Percentiles rank a stretch among this genome's conserved stretches.
phyloP scores from a whole-genome alignment of 2,329 filamentous ascomycete genomes.

The Coniella vitis region DNA sequence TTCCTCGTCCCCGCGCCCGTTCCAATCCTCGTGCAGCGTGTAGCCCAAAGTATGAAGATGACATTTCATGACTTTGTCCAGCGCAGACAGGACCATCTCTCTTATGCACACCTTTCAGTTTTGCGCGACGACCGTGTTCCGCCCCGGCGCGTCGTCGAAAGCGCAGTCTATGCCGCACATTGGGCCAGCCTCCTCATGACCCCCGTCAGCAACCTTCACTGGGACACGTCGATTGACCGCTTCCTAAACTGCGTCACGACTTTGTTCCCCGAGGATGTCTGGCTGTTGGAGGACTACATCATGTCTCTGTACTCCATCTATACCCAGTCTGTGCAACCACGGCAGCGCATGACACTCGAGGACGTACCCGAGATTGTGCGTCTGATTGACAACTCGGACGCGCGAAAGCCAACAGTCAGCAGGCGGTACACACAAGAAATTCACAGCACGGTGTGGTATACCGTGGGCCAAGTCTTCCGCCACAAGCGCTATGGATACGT shows the following conservation, averaged over 20 bases:
- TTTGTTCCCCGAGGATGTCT: constrained; percentile 64
- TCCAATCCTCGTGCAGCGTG: constrained; percentile 64
- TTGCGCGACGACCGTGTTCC: constrained; percentile 45
- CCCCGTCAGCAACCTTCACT: constrained; percentile 39
- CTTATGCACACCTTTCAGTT: constrained; percentile 30
- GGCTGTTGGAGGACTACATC: constrained; percentile 62
- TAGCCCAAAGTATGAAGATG: constrained; percentile 73
- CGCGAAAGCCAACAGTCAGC: constrained; percentile 28
- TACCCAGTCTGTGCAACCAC: constrained; percentile 23
- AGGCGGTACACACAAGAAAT: constrained; percentile 29
- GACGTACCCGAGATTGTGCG: constrained; percentile 30
- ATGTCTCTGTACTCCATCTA: constrained; percentile 52
- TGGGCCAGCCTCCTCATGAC: constrained; percentile 62
- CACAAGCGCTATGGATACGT: constrained; percentile 76
- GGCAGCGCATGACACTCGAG: constrained; percentile 26
- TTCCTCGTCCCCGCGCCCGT: constrained; percentile 60
- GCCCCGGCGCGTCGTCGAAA: constrained; percentile 38
- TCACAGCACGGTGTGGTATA: constrained; percentile 47
- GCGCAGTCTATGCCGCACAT: constrained; percentile 63
- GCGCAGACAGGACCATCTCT: constrained; percentile 14
- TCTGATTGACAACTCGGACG: constrained; percentile 39
- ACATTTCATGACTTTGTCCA: constrained; percentile 49
- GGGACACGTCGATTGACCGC: constrained; percentile 56
- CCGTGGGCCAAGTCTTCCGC: constrained; percentile 75
- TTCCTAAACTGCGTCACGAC: constrained; percentile 58